Percentiles rank a stretch among this genome's conserved stretches.
phyloP scores from a whole-genome alignment of 345 rosid species.

The Hibiscus trionum region DNA sequence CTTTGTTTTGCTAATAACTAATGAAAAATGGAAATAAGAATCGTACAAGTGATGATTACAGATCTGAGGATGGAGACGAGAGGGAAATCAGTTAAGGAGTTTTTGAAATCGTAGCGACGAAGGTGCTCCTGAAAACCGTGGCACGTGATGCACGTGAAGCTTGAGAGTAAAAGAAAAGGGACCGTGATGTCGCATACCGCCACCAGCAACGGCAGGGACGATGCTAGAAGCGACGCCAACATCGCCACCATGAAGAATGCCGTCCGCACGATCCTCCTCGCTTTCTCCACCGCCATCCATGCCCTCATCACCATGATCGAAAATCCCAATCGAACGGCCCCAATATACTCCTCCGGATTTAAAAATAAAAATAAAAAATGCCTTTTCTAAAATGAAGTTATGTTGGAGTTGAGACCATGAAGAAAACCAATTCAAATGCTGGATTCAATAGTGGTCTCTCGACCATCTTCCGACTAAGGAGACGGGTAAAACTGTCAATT shows the following conservation, averaged over 20 bases:
- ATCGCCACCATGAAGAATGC: conserved; percentile 79
- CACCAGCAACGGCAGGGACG: conserved; percentile 79
- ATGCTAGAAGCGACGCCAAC: conserved; percentile 72
- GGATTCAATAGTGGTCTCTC: conserved; percentile 11
- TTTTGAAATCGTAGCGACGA: conserved; percentile 59
- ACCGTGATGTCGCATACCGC: conserved; percentile 63
- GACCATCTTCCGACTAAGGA: conserved; percentile 22
- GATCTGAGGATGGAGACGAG: conserved; percentile 82
- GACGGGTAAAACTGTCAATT: neutral
- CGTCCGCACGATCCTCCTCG: conserved; percentile 59
- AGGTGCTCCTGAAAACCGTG: conserved; percentile 55
- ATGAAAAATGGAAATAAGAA: neutral
- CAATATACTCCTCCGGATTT: neutral
- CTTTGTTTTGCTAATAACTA: neutral
- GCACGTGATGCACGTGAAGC: conserved; percentile 71
- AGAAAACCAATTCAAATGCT: conserved; percentile 7
- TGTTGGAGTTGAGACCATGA: conserved; percentile 29
- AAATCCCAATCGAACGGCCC: neutral
- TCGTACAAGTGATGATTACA: conserved; percentile 56
- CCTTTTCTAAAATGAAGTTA: neutral
- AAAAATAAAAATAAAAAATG: neutral
- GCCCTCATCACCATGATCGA: conserved; percentile 33
- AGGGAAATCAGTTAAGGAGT: conserved; percentile 76
- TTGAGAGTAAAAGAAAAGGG: conserved; percentile 55
- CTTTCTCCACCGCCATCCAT: conserved; percentile 51